Evolutionary conservation across 306 rosid species (phyloP).

Genomic region (Begonia peltatifolia): DNA sequence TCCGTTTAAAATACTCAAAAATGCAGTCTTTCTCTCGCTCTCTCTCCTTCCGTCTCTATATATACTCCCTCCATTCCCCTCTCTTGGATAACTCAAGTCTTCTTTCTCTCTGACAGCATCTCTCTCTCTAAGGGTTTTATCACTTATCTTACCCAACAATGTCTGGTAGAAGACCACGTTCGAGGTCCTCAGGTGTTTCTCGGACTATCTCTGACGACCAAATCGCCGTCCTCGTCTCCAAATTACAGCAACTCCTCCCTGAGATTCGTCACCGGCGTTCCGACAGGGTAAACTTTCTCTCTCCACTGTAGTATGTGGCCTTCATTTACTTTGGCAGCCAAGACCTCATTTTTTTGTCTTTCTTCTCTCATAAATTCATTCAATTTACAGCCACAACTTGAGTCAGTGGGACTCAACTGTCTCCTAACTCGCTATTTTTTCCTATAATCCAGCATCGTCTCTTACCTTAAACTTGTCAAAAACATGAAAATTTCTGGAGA

Average conservation of each 20-base stretch:
- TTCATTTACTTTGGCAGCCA: background rate
- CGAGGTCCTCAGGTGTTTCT: slow-evolving; percentile 51
- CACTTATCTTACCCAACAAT: slow-evolving; percentile 4
- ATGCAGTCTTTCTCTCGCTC: too few relatives aligned
- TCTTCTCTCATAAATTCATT: background rate
- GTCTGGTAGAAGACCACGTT: slow-evolving; percentile 62
- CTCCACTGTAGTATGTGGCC: background rate
- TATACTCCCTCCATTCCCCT: background rate
- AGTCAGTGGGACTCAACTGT: background rate
- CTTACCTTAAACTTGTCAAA: too few relatives aligned
- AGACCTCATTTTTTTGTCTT: background rate
- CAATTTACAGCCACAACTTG: background rate
- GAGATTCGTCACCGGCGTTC: slow-evolving; percentile 67
- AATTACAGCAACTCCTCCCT: slow-evolving; percentile 85
- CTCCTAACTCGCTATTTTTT: too few relatives aligned
- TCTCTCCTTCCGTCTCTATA: background rate
- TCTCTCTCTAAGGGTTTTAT: too few relatives aligned
- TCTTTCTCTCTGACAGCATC: too few relatives aligned
- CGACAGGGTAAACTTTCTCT: slow-evolving; percentile 47
- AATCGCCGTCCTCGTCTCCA: slow-evolving; percentile 79
- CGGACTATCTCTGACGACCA: slow-evolving; percentile 69
- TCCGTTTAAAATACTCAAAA: too few relatives aligned
- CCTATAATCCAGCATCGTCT: too few relatives aligned
- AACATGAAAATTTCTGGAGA: too few relatives aligned
- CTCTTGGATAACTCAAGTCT: background rate